Conservation (phyloP, 2,329 filamentous ascomycete species). For the Penicillium sp. region DNA sequence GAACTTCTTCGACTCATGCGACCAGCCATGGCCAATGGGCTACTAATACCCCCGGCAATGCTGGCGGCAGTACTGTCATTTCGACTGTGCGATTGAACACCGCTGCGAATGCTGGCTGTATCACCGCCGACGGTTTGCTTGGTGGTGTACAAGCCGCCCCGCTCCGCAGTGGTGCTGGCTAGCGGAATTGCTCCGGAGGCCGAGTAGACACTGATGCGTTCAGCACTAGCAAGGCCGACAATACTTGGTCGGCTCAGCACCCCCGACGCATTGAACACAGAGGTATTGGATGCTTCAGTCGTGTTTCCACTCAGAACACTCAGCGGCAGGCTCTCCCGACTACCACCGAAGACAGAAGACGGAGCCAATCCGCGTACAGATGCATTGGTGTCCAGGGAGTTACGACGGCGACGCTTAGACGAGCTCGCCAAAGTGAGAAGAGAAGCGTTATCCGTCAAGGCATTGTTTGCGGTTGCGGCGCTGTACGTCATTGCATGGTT, state of each 20-base stretch:
- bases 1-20: conserved; percentile 45
- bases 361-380: conserved; percentile 63
- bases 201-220: conserved; percentile 71
- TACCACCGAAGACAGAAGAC: conserved; percentile 63
- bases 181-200: conserved; percentile 63
- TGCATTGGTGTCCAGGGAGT: conserved; percentile 65
- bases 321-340: conserved; percentile 61
- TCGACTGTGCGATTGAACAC: conserved; percentile 70
- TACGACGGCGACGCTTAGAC: conserved; percentile 61
- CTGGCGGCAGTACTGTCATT: conserved; percentile 81
- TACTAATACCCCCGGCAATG: conserved; percentile 58
- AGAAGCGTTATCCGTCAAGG: conserved; percentile 64
- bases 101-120: conserved; percentile 74
- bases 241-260: conserved; percentile 50
- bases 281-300: conserved; percentile 44
- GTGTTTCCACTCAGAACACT: conserved; percentile 59
- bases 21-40: conserved; percentile 54
- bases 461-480: conserved; percentile 60
- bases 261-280: conserved; percentile 40
- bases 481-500: conserved; percentile 57
- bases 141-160: conserved; percentile 76
- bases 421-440: conserved; percentile 65
- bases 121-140: conserved; percentile 57
- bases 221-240: conserved; percentile 55
- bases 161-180: conserved; percentile 61